Evolutionary conservation across 2,329 filamentous ascomycete species (phyloP), one percentile per base, ranked within the genome.

Genomic region (Talaromyces sp.): DNA sequence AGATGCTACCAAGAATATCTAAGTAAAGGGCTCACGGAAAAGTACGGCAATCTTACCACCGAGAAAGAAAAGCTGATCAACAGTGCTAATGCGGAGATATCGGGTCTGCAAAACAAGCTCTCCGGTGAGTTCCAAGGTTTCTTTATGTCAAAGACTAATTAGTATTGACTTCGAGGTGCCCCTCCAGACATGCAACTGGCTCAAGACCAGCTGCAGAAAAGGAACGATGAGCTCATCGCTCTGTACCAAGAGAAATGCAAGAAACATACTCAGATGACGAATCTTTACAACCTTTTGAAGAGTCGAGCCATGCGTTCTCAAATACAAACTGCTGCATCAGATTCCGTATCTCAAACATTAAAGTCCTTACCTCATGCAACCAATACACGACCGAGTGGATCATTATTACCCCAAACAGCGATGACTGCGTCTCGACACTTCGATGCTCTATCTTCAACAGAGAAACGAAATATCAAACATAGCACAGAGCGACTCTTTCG

Each of bases 1-100:
- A 89, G 87, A 59, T 81, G 87, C 54, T 96, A 92, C 66, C 89
- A 96, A 68, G 86, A 91, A 64, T 85, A 88, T 64, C 75, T 90
- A 1, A 85, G 84, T 43, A 91, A 86, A 66, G 85, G 81, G 9
- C 74, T 95, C 61, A 84, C 83, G 0, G 88, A 91, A 10, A 92
- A 89, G 69, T 91, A 89, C 68, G 75, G 80, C 1, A 77, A 71
- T 2, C 74, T 94, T 15, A 88, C 79, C 63, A 74, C 80, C 11
- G 82, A 89, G 43, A 80, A 91, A 68, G 88, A 94, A 64, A 88
- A 87, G 64, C 78, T 89, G 1, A 82, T 91, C 46, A 83, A 85
- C 61, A 86, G 93, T 61, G 89, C 89, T 7, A 91, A 93, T 66
- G 72, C 82, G 0, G 85, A 93, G 66, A 88, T 93, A 57, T 79